Conservation (phyloP, 108 stramenopile genomes). For the Nannochloropsis salina region DNA sequence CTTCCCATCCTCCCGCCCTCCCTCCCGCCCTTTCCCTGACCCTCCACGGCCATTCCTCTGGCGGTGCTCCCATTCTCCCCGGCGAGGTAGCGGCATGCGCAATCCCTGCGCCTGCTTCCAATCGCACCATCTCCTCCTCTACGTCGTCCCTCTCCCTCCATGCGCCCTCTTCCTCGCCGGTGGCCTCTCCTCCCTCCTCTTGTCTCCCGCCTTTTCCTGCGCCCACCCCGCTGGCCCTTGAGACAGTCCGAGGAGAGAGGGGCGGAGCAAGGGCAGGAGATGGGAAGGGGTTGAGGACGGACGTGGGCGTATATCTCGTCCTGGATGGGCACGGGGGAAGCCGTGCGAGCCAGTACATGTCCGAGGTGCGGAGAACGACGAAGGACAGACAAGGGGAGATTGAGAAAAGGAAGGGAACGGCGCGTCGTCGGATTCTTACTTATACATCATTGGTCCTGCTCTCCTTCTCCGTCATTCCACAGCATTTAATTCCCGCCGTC, state of each 20-base stretch:
- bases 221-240: background rate
- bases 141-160: background rate
- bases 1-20: background rate
- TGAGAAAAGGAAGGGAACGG: background rate
- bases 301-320: constrained; percentile 40
- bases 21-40: background rate
- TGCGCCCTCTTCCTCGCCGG: background rate
- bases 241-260: background rate
- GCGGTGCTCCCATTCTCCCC: background rate
- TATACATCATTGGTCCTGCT: constrained; percentile 31
- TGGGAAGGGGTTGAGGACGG: background rate
- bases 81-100: no score
- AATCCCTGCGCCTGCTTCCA: background rate
- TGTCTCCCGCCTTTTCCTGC: background rate
- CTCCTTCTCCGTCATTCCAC: constrained; percentile 30
- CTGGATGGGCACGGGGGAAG: constrained; percentile 46
- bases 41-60: background rate
- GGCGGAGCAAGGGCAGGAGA: background rate
- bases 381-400: background rate
- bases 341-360: constrained; percentile 34
- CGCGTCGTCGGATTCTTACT: background rate
- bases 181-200: background rate
- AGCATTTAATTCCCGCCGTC: constrained; percentile 26
- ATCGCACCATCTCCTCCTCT: background rate
- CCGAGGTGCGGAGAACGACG: background rate